Percentiles rank a stretch among this genome's conserved stretches.
These are phyloP conservation scores for Linum trigynum DNA, from an alignment of 345 rosid species.

Conservation along the genomic window DNA sequence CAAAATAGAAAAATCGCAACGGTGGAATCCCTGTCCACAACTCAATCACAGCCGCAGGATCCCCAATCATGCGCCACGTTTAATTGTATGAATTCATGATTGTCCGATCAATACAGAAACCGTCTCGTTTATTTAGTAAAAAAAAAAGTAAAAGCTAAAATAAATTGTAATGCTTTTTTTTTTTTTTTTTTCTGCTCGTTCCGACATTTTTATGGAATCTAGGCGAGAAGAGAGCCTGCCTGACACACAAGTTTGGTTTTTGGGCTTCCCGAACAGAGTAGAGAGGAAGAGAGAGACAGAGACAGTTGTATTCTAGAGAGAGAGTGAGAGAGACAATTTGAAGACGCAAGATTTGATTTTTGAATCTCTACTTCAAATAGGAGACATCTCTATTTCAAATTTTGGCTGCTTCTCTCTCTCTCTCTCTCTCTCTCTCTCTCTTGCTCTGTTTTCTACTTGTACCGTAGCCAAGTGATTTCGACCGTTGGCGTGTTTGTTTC, in stretches of 20 bases:
- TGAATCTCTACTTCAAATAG: conserved; percentile 14
- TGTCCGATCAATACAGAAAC: neutral
- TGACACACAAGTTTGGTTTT: conserved; percentile 25
- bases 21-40: conserved; percentile 25
- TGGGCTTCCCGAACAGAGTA: conserved; percentile 15
- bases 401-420: neutral
- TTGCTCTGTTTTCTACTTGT: neutral
- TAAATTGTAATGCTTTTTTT: neutral
- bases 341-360: conserved; percentile 29
- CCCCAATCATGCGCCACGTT: conserved; percentile 13
- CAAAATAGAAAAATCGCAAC: conserved; percentile 28
- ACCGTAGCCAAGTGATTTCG: neutral
- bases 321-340: neutral
- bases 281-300: conserved; percentile 17
- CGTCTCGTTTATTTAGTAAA: neutral
- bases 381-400: neutral
- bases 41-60: conserved; percentile 33
- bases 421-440: neutral
- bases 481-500: conserved; percentile 21
- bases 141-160: neutral
- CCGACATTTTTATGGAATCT: conserved; percentile 12
- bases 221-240: conserved; percentile 21
- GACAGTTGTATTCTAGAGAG: conserved; percentile 9
- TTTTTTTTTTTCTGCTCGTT: neutral
- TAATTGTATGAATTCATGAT: conserved; percentile 1